Evolutionary conservation across 2,329 filamentous ascomycete species (phyloP).

Genomic region (Aspergillus alliaceus): DNA sequence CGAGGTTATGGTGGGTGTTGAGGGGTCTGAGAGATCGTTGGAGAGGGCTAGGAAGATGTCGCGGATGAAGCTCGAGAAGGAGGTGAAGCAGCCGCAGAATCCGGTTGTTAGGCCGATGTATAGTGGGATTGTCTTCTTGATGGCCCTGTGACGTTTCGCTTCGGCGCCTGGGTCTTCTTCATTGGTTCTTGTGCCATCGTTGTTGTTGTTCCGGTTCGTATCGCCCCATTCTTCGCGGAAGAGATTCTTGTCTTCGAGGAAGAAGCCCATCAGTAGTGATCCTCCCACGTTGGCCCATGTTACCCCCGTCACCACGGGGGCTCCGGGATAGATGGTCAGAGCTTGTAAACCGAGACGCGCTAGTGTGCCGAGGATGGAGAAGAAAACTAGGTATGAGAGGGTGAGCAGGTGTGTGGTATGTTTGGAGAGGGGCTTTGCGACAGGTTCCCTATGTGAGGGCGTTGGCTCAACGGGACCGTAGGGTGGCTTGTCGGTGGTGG

Average conservation of each 20-base stretch:
- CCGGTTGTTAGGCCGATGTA: slow-evolving; percentile 85
- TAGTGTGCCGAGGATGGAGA: slow-evolving; percentile 80
- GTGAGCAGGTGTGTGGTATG: slow-evolving; percentile 65
- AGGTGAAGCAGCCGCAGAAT: slow-evolving; percentile 87
- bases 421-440: slow-evolving; percentile 43
- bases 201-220: neutral
- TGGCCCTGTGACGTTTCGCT: slow-evolving; percentile 57
- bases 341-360: slow-evolving; percentile 78
- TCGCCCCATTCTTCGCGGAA: slow-evolving; percentile 68
- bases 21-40: slow-evolving; percentile 65
- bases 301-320: slow-evolving; percentile 71
- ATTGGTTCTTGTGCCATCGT: slow-evolving; percentile 29
- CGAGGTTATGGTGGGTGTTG: slow-evolving; percentile 41
- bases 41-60: slow-evolving; percentile 78
- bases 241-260: slow-evolving; percentile 73
- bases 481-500: slow-evolving; percentile 16
- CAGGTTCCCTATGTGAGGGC: slow-evolving; percentile 10
- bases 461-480: slow-evolving; percentile 12
- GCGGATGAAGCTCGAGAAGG: slow-evolving; percentile 81
- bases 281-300: slow-evolving; percentile 89
- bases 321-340: slow-evolving; percentile 75
- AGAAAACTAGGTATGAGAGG: slow-evolving; percentile 79
- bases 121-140: slow-evolving; percentile 83
- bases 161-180: slow-evolving; percentile 25
- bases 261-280: slow-evolving; percentile 79